Evolutionary conservation across 176 grass and related monocot species (phyloP), one percentile per base, ranked within the genome.

Genomic region (Avena eriantha): DNA sequence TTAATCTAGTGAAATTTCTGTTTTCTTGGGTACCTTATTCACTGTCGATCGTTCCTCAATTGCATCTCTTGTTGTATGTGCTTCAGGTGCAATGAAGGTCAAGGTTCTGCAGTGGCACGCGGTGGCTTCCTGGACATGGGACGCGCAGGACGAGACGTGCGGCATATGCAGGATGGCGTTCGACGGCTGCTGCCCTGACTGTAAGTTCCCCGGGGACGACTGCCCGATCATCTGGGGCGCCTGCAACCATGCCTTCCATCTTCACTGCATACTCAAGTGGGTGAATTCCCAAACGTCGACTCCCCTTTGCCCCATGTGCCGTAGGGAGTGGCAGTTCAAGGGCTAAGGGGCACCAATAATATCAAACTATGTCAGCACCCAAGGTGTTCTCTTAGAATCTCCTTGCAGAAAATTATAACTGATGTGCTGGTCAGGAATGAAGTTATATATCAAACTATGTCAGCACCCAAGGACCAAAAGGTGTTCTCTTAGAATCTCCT

Each of bases 231-330:
- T 97, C 48, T 97, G 92, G 92, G 95, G 92, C 19, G 80, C 86
- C 5, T 94, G 95, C 77, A 97, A 94, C 80, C 92, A 97, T 57
- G 74, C 92, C 7, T 97, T 90, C 51, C 92, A 97, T 81, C 92
- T 97, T 26, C 95, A 97, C 78, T 94, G 90, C 80, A 97, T 97
- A 74, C 83, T 97, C 70, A 97, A 97, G 86, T 97, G 92, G 95
- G 90, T 97, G 45, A 94, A 97, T 77, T 92, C 92, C 10, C 95
- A 94, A 85, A 92, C 88, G 31, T 91, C 92, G 4, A 88, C 90
- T 3, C 88, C 95, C 1, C 95, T 92, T 65, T 97, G 95, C 65
- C 95, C 95, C 77, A 97, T 97, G 95, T 94, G 95, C 76, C 90
- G 95, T 56, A 85, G 95, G 12, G 95, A 94, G 55, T 97, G 95